These are phyloP conservation scores for Rutstroemia sp. DNA, from an alignment of 2,329 filamentous ascomycete species.

Conservation along the genomic window DNA sequence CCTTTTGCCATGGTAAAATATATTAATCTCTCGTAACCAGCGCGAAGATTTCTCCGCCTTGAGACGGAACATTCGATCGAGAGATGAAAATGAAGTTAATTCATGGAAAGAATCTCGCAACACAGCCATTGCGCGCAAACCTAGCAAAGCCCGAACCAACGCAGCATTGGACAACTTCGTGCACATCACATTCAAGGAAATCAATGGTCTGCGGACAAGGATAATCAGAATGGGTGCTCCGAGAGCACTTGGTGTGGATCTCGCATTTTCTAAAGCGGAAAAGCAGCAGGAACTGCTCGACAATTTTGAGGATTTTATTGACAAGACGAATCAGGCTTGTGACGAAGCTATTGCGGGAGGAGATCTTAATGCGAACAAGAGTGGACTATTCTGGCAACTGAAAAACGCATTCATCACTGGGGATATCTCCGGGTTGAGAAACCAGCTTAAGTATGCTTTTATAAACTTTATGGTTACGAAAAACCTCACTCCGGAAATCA, in stretches of 20 bases:
- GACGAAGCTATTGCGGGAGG: slow-evolving; percentile 10
- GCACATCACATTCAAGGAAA: not conserved
- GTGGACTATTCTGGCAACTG: slow-evolving; percentile 31
- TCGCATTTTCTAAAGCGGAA: not conserved
- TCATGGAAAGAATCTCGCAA: no score
- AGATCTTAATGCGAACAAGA: slow-evolving; percentile 10
- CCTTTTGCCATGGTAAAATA: no score
- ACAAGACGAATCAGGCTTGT: not conserved
- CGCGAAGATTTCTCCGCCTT: no score
- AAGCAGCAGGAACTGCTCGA: not conserved
- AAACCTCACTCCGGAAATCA: slow-evolving; percentile 36
- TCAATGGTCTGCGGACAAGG: not conserved
- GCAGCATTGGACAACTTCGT: no score
- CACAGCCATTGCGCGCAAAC: no score
- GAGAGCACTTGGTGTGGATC: not conserved
- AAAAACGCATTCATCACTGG: slow-evolving; percentile 50
- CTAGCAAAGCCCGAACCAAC: no score
- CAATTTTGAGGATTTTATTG: not conserved
- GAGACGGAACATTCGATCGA: no score
- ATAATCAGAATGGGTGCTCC: not conserved
- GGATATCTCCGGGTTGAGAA: slow-evolving; percentile 43
- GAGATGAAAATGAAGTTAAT: no score
- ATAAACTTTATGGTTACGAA: slow-evolving; percentile 26
- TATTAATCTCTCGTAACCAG: no score
- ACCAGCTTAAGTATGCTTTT: slow-evolving; percentile 62